A percentile compares a stretch with the other conserved stretches of the same genome.
phyloP scores from a whole-genome alignment of 495 filamentous ascomycete genomes.

The Hamigera avellanea region DNA sequence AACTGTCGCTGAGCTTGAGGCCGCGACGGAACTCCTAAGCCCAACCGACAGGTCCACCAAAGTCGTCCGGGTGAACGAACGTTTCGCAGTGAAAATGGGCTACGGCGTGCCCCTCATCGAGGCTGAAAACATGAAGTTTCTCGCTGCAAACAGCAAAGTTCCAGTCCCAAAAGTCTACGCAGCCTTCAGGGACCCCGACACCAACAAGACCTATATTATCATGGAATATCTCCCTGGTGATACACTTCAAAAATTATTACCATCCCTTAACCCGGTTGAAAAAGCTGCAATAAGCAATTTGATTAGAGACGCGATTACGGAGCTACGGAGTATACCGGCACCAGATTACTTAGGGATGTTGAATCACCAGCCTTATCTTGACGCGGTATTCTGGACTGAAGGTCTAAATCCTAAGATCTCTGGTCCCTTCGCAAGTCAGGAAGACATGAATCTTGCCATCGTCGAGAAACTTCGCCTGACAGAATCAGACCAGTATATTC shows the following conservation, averaged over 20 bases:
- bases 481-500: no score
- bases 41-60: conserved; percentile 6
- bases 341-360: no score
- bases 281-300: no score
- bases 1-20: conserved; percentile 11
- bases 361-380: no score
- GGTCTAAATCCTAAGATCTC: no score
- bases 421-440: no score
- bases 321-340: no score
- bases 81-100: conserved; percentile 11
- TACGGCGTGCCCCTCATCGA: conserved; percentile 5
- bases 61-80: conserved; percentile 11
- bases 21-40: conserved; percentile 8
- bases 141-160: conserved; percentile 10
- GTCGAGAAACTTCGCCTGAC: no score
- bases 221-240: conserved; percentile 12
- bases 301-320: no score
- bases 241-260: conserved; percentile 5
- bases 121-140: conserved; percentile 13
- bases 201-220: conserved; percentile 10
- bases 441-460: no score
- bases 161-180: conserved; percentile 11
- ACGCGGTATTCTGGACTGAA: no score
- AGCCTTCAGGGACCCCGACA: conserved; percentile 9
- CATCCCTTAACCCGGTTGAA: conserved; percentile 2